phyloP scores from a whole-genome alignment of 257 asterid genomes.

The Vinca minor region DNA sequence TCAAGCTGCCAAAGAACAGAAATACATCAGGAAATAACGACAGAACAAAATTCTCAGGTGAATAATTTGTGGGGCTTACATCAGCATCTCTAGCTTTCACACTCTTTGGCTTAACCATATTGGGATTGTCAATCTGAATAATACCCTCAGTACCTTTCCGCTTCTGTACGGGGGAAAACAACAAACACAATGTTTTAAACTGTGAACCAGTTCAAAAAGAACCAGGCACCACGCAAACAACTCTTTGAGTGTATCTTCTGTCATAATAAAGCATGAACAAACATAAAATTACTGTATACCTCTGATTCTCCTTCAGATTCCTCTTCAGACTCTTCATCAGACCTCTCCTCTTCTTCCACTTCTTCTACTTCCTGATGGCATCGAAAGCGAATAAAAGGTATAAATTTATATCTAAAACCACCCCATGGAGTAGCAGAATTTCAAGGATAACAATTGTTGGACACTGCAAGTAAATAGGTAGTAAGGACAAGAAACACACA shows the following conservation, averaged over 20 bases:
- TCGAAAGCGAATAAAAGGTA: background rate
- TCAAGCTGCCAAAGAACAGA: slow-evolving; percentile 47
- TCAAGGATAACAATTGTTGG: too few relatives aligned
- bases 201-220: background rate
- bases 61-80: slow-evolving; percentile 30
- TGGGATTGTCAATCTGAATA: slow-evolving; percentile 79
- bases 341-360: slow-evolving; percentile 55
- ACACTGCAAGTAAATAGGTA: background rate
- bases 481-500: background rate
- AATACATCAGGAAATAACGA: slow-evolving; percentile 3
- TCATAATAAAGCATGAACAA: background rate
- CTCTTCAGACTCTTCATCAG: slow-evolving; percentile 74
- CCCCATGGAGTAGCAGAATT: background rate
- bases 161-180: slow-evolving; percentile 42
- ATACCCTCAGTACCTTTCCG: slow-evolving; percentile 69
- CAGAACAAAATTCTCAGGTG: background rate
- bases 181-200: slow-evolving; percentile 1
- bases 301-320: slow-evolving; percentile 61
- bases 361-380: slow-evolving; percentile 53
- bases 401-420: too few relatives aligned
- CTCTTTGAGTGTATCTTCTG: background rate
- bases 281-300: slow-evolving; percentile 18
- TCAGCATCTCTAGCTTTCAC: slow-evolving; percentile 80
- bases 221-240: background rate
- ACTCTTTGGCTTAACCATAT: slow-evolving; percentile 66